Evolutionary conservation across 169 alveolate genomes (phyloP).

Genomic region (Plasmodium gonderi): DNA sequence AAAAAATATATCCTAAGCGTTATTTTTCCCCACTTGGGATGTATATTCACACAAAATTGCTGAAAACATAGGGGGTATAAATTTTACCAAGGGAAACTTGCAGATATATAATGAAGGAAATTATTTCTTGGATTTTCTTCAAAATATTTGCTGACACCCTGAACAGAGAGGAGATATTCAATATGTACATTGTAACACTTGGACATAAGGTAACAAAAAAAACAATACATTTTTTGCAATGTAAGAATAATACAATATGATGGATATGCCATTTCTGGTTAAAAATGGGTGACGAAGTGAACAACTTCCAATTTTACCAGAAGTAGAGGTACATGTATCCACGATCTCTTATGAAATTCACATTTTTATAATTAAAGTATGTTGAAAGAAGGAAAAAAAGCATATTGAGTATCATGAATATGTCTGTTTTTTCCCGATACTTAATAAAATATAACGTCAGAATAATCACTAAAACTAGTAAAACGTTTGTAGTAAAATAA

Average conservation of each 20-base stretch:
- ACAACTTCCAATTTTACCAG: slow-evolving; percentile 6
- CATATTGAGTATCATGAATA: slow-evolving; percentile 63
- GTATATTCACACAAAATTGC: too few relatives aligned
- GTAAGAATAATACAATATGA: too few relatives aligned
- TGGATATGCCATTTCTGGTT: neutral
- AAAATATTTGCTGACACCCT: slow-evolving; percentile 66
- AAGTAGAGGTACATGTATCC: slow-evolving; percentile 59
- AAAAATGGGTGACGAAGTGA: neutral
- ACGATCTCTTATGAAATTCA: slow-evolving; percentile 32
- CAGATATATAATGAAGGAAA: slow-evolving; percentile 62
- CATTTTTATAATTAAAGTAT: slow-evolving; percentile 56
- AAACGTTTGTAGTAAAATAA: neutral
- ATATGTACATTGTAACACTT: too few relatives aligned
- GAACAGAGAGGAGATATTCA: too few relatives aligned
- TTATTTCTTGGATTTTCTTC: slow-evolving; percentile 57
- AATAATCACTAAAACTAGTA: slow-evolving; percentile 1
- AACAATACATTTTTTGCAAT: neutral
- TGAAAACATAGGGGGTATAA: neutral
- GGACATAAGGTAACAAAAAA: neutral
- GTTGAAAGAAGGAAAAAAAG: slow-evolving; percentile 54
- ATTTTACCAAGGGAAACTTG: slow-evolving; percentile 62
- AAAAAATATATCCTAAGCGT: too few relatives aligned
- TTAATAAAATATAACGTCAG: slow-evolving; percentile 23
- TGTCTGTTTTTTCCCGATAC: slow-evolving; percentile 40
- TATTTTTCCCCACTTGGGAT: too few relatives aligned